These are phyloP conservation scores for Urostyla sp. DNA, from an alignment of 73 alveolate genomes.

Conservation along the genomic window DNA sequence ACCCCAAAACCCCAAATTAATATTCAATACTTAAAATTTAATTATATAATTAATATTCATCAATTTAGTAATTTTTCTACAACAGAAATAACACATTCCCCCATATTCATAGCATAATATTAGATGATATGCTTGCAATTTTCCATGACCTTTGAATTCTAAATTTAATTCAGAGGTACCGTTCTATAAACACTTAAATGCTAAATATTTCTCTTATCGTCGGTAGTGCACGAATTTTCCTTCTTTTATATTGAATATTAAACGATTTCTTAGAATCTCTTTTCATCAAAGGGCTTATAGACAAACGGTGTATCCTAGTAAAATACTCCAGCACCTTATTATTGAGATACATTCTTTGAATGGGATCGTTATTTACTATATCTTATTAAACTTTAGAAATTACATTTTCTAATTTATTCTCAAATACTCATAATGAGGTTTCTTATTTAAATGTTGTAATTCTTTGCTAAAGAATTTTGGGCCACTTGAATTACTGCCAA, in stretches of 20 bases:
- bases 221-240: slow-evolving; percentile 37
- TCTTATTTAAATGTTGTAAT: slow-evolving; percentile 22
- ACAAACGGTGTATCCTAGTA: slow-evolving; percentile 5
- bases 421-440: slow-evolving; percentile 39
- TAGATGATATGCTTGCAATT: neutral
- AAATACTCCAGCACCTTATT: slow-evolving; percentile 1
- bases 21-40: no score
- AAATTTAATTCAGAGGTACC: slow-evolving; percentile 23
- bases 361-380: neutral
- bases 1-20: no score
- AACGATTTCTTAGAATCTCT: slow-evolving; percentile 37
- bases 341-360: neutral
- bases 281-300: slow-evolving; percentile 48
- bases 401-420: neutral
- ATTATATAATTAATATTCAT: no score
- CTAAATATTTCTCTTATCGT: slow-evolving; percentile 41
- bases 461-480: slow-evolving; percentile 13
- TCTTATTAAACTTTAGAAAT: neutral
- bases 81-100: no score
- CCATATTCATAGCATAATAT: no score
- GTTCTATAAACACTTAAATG: slow-evolving; percentile 47
- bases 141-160: slow-evolving; percentile 5
- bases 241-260: slow-evolving; percentile 31
- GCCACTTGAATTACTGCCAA: neutral
- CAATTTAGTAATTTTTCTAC: no score